phyloP scores from a whole-genome alignment of 2,329 filamentous ascomycete genomes.

The Aspergillus costaricaensis region DNA sequence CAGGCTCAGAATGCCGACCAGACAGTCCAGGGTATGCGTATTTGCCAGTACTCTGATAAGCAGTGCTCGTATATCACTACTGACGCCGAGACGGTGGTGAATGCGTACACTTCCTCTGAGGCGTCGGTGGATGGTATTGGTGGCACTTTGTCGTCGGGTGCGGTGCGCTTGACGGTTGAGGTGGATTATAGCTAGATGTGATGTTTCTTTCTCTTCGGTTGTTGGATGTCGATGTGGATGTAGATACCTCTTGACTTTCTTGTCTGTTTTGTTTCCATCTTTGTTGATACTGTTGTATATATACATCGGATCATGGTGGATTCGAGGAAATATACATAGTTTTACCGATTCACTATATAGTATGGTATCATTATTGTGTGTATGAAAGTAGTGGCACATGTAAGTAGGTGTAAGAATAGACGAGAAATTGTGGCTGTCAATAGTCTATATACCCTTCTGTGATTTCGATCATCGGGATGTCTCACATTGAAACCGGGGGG shows the following conservation, averaged over 20 bases:
- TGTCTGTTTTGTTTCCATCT: neutral
- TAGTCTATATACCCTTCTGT: too few species aligned
- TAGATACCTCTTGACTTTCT: neutral
- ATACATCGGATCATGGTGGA: neutral
- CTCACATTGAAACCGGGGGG: too few species aligned
- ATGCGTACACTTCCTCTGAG: slow-evolving; percentile 31
- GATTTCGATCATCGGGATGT: too few species aligned
- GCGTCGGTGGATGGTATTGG: slow-evolving; percentile 37
- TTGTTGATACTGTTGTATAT: neutral
- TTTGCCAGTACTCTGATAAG: slow-evolving; percentile 30
- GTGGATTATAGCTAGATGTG: neutral
- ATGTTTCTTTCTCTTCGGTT: too few species aligned
- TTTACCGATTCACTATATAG: neutral
- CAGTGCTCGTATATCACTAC: slow-evolving; percentile 36
- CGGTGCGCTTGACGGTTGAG: neutral
- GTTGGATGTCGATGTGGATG: neutral
- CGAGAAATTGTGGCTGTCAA: too few species aligned
- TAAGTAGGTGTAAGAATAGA: too few species aligned
- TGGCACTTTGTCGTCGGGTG: slow-evolving; percentile 16
- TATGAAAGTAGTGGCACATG: too few species aligned
- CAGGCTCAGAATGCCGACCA: slow-evolving; percentile 34
- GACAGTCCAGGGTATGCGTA: slow-evolving; percentile 38
- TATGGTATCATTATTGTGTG: neutral
- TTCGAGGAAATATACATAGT: neutral
- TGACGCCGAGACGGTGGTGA: slow-evolving; percentile 23